A percentile compares a stretch with the other conserved stretches of the same genome.
Conservation (phyloP, 2,329 filamentous ascomycete genomes). For the Fonsecaea monophora region DNA sequence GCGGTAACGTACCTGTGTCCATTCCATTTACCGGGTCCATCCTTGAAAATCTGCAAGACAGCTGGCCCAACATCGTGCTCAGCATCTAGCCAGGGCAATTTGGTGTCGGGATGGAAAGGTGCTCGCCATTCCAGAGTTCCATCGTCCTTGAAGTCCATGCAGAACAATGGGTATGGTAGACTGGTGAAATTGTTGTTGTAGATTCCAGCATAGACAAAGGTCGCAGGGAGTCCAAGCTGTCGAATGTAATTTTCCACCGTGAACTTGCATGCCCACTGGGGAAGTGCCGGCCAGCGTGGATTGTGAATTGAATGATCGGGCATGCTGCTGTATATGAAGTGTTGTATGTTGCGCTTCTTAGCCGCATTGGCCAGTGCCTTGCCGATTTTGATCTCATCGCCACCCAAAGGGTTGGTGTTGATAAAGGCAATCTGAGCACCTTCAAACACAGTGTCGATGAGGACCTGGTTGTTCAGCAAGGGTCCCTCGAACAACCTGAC, state of each 20-base stretch:
- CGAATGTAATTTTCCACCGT: conserved; percentile 90
- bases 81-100: conserved; percentile 92
- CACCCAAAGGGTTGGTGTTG: conserved; percentile 92
- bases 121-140: conserved; percentile 92
- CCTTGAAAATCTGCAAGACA: conserved; percentile 92
- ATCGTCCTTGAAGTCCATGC: conserved; percentile 85
- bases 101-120: conserved; percentile 87
- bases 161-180: conserved; percentile 88
- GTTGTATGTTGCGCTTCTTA: conserved; percentile 77
- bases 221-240: conserved; percentile 80
- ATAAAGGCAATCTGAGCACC: conserved; percentile 91
- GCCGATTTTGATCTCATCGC: conserved; percentile 89
- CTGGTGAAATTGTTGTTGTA: conserved; percentile 99
- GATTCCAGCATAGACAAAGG: conserved; percentile 94
- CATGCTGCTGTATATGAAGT: conserved; percentile 97
- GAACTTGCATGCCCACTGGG: conserved; percentile 91
- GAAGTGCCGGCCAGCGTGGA: conserved; percentile 77
- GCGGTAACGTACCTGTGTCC: conserved; percentile 64
- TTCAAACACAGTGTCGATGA: conserved; percentile 80
- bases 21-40: conserved; percentile 85
- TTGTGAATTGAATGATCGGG: conserved; percentile 87
- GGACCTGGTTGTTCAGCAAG: conserved; percentile 71
- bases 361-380: conserved; percentile 87
- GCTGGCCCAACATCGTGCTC: conserved; percentile 95
- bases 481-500: conserved; percentile 73